Base-by-base conservation (phyloP, 108 stramenopile genomes). In the Fistulifera solaris region DNA sequence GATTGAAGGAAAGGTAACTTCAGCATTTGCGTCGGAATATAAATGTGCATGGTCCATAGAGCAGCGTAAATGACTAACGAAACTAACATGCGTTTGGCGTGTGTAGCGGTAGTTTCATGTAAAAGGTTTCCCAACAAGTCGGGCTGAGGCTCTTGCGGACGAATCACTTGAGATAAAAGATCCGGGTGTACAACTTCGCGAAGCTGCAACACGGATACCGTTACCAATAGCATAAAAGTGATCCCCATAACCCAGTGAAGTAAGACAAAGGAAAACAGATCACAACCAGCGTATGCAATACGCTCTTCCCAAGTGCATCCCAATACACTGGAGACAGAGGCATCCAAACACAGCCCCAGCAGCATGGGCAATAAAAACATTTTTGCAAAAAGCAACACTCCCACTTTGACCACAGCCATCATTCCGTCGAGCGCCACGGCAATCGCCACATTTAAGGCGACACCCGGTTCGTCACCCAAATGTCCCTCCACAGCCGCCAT, bases 131-230 rank as follows among this genome's bases (percentile, higher is more conserved):
- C 92, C 3, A 98, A 81, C 31, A 98, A 71, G 62, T 96, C 97
- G 3, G 92, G 91, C 46, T 96, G 95, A 0, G 97, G 95, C 67
- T 98, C 97, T 76, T 98, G 97, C 12, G 97, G 97, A n/a, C 94
- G 64, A 27, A 98, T 92, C 38, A 85, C 49, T 21, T 66, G 40
- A 7, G 90, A 93, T 21, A 97, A 76, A 23, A 94, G 44, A 48
- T 87, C 93, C 38, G 97, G 96, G 65, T 98, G 97, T 13, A 77
- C 62, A 21, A 96, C 96, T 61, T 96, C 95, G 22, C 95, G 71
- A 16, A 98, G 73, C 59, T 95, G 90, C 27, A 93, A 58, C 23
- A 96, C 81, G 11, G 88, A 91, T 13, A 96, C 93, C 8, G 97
- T 98, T 22, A 96, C 91, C 6, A 91, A 69, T 18, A 98, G 73